Evolutionary conservation across 2,329 filamentous ascomycete species (phyloP).

Genomic region (Tolypocladium ovalisporum): DNA sequence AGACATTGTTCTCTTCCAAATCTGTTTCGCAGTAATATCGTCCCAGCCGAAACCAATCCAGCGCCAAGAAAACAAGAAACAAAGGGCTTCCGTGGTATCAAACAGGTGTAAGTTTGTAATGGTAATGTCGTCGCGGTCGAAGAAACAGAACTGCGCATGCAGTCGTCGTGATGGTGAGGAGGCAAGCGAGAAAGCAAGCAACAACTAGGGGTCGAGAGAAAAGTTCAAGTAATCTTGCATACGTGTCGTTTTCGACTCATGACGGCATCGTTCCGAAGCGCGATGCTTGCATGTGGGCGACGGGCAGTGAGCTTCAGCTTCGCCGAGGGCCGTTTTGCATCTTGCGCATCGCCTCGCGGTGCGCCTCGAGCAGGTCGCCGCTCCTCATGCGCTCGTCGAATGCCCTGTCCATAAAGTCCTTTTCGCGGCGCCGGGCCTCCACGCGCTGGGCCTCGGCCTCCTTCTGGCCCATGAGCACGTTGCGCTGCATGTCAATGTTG

Average conservation of each 20-base stretch:
- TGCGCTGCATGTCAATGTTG: slow-evolving; percentile 43
- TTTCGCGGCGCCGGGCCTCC: slow-evolving; percentile 46
- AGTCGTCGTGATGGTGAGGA: not conserved
- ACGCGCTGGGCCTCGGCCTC: slow-evolving; percentile 50
- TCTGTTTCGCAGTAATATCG: not conserved
- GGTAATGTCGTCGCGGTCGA: not conserved
- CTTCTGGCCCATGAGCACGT: slow-evolving; percentile 47
- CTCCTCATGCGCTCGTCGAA: slow-evolving; percentile 69
- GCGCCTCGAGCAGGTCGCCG: slow-evolving; percentile 62
- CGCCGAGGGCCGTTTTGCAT: slow-evolving; percentile 47
- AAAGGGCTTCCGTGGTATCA: not conserved
- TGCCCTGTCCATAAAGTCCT: slow-evolving; percentile 46
- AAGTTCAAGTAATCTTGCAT: not conserved
- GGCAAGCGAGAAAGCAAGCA: not conserved
- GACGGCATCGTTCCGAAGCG: not conserved
- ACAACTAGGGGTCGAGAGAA: not conserved
- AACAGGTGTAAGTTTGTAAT: not conserved
- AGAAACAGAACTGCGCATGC: not conserved
- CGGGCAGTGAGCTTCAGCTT: not conserved
- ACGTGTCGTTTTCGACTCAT: not conserved
- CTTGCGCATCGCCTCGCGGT: slow-evolving; percentile 67
- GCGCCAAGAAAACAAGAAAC: not conserved
- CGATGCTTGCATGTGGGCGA: too few relatives aligned
- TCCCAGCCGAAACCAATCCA: not conserved
- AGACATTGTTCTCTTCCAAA: not conserved